Conservation (phyloP, 176 grass and related monocot genomes). For the Avena eriantha region DNA sequence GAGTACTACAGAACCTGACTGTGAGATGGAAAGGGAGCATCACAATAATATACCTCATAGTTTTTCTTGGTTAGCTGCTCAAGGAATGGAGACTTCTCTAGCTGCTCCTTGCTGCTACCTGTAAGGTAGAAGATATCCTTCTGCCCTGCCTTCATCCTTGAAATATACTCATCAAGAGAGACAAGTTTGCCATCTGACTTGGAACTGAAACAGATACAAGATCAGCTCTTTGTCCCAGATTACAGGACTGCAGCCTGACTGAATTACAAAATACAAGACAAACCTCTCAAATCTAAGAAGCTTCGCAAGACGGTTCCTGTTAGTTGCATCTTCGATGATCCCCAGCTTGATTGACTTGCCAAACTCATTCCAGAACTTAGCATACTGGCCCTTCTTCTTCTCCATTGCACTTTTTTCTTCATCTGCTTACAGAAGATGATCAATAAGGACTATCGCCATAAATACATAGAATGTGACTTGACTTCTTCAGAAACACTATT, state of each 20-base stretch:
- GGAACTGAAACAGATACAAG: slow-evolving; percentile 59
- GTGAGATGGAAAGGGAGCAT: neutral
- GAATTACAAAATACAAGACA: slow-evolving; percentile 4
- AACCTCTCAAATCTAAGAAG: slow-evolving; percentile 96
- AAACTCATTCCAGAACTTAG: slow-evolving; percentile 99
- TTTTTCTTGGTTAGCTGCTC: slow-evolving; percentile 97
- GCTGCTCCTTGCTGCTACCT: slow-evolving; percentile 90
- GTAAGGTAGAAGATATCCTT: slow-evolving; percentile 98
- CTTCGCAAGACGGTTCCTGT: slow-evolving; percentile 96
- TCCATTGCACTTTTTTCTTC: slow-evolving; percentile 72
- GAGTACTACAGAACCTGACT: neutral
- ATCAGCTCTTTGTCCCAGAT: slow-evolving; percentile 33
- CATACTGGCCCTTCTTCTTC: slow-evolving; percentile 92
- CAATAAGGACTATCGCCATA: neutral
- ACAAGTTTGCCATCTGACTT: slow-evolving; percentile 96
- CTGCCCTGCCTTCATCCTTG: slow-evolving; percentile 95
- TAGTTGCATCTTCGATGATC: slow-evolving; percentile 97
- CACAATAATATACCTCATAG: slow-evolving; percentile 66
- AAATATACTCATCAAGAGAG: slow-evolving; percentile 98
- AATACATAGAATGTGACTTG: neutral
- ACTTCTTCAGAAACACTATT: neutral
- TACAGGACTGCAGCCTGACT: neutral
- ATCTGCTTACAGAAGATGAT: slow-evolving; percentile 46
- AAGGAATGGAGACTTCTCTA: slow-evolving; percentile 98
- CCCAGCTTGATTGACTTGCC: slow-evolving; percentile 98